Base-by-base conservation (phyloP, 2,329 filamentous ascomycete species). In the Waltergamsia citrina region DNA sequence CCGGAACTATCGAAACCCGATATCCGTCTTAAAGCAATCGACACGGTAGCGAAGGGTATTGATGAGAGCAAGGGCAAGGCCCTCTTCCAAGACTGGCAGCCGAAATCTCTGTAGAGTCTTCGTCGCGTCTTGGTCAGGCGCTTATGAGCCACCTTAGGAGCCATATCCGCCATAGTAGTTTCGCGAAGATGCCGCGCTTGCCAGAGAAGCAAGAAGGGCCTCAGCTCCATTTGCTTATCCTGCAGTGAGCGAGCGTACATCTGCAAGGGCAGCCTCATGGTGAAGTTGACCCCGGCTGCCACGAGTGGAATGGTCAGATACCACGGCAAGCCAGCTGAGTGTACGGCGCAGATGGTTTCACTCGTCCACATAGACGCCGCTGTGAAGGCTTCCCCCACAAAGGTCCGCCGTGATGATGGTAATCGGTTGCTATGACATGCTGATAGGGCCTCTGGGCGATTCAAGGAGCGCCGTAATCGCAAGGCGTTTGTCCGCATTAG, bases 241-340 rank as follows among this genome's bases (percentile, higher is more conserved):
- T 53, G 43, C 10, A 60, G 50, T 17, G 46, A 33, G 33, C 52
- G 44, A 28, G 45, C 59, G 46, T 72, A 65, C 36, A 60, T 41
- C 23, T 55, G 57, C 6, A 67, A 52, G 6, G 72, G 72, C 5
- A 72, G 48, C 11, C 71, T 60, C 38, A 67, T 45, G 31, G 60
- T 37, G 25, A 62, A 44, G 48, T 60, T 67, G 45, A 73, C 51
- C 29, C 53, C 48, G 3, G 73, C 39, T 6, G 69, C 67, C 11
- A 69, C 52, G n/a, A 69, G 53, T 5, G 72, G 70, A 30, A 77
- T 69, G 19, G 63, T 59, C 21, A 73, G 41, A 42, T 59, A 73
- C 72, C 72, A 77, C 2, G 71, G 69, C 2, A 67, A 47, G 24
- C 62, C 60, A 17, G 57, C 56, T 17, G 39, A 37, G 45, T 77